Evolutionary conservation across 345 rosid species (phyloP), one percentile per base, ranked within the genome.

Genomic region (Populus pruinosa): DNA sequence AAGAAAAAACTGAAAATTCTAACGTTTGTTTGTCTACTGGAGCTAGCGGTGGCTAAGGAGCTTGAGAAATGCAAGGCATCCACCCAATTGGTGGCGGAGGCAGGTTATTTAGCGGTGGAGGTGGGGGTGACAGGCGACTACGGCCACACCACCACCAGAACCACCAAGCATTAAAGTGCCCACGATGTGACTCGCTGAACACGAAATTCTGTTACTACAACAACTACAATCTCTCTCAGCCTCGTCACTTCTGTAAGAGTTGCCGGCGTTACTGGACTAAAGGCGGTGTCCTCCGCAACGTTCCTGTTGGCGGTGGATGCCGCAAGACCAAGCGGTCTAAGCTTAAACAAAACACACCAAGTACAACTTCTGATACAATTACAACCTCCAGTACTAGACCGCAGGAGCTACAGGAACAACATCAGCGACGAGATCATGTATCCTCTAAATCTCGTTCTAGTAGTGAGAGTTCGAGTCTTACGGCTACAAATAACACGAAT

Each of bases 191-290:
- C 77, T 95, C 98, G 14, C 82, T 88, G 64, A 93, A 95, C 90
- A 95, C 99, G 2, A 95, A 95, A 77, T 95, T 95, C 84, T 95
- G 99, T 71, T 95, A 95, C 87, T 95, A 95, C 92, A 95, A 95
- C 83, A 95, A 95, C 75, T 95, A 95, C 90, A 95, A 95, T 82
- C 97, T 93, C 84, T 93, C 97, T 33, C 99, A 95, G 91, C 99
- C 99, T 10, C 94, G 99, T 29, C 97, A 95, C 92, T 95, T 95
- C 87, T 95, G 99, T 85, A 95, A 95, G 84, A 79, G 69, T 89
- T 95, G 99, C 85, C 97, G 99, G 61, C 89, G 98, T 53, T 95
- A 95, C 90, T 95, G 99, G 99, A 95, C 99, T 50, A 95, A 92
- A 82, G 99, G 98, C 35, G 99, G 99, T 77, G 93, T 95, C 72